Conservation (phyloP, 2,329 filamentous ascomycete species). For the Hypoxylon sp. region DNA sequence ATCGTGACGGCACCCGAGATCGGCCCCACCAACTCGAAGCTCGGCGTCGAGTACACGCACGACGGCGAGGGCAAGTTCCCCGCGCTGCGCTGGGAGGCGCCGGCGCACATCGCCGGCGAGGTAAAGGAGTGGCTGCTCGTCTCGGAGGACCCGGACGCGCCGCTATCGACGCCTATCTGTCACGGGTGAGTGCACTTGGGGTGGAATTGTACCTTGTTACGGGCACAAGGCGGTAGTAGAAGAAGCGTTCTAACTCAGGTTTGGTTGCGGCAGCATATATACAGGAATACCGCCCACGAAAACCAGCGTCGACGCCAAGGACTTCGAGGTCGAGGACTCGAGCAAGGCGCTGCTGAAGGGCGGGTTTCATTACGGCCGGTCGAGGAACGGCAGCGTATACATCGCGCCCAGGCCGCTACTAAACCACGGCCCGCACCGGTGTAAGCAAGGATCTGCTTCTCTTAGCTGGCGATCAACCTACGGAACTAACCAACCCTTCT, state of each 20-base stretch:
- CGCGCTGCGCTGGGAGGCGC: constrained; percentile 50
- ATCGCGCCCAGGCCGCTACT: constrained; percentile 55
- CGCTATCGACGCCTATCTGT: constrained; percentile 53
- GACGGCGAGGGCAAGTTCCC: constrained; percentile 53
- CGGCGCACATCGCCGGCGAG: constrained; percentile 36
- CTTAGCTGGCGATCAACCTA: not conserved
- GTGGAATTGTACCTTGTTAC: not conserved
- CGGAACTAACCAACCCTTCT: not conserved
- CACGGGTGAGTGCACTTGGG: constrained; percentile 51
- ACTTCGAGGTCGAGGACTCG: constrained; percentile 49
- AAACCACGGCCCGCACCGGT: constrained; percentile 61
- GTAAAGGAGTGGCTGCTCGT: constrained; percentile 57
- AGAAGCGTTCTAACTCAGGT: not conserved
- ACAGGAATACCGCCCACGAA: constrained; percentile 50
- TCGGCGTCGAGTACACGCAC: constrained; percentile 50
- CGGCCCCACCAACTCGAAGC: constrained; percentile 47
- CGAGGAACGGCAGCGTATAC: constrained; percentile 52
- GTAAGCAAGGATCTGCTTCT: constrained; percentile 42
- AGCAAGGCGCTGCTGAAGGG: constrained; percentile 48
- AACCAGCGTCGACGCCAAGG: constrained; percentile 46
- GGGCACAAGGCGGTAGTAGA: not conserved
- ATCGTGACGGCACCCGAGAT: constrained; percentile 51
- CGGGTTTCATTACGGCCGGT: constrained; percentile 57
- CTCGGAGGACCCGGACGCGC: constrained; percentile 57
- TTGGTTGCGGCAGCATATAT: constrained; percentile 45